These are phyloP conservation scores for Urtica urens DNA, from an alignment of 306 rosid species.

Conservation along the genomic window DNA sequence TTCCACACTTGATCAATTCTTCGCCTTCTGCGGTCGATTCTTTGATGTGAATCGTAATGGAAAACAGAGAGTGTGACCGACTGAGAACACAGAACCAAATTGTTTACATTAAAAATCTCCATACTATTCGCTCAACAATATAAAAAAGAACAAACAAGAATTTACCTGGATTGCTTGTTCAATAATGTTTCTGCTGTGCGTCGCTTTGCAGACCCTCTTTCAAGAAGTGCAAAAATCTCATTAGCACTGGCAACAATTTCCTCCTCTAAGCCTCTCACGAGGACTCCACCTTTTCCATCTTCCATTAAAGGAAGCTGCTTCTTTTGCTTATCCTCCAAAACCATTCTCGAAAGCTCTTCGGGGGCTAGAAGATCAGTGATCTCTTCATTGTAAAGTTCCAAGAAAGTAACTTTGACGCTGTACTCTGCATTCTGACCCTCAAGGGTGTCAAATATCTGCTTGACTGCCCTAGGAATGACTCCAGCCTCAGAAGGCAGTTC, in stretches of 20 bases:
- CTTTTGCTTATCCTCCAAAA: slow-evolving; percentile 73
- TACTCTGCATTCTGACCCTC: slow-evolving; percentile 88
- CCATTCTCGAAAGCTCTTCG: slow-evolving; percentile 57
- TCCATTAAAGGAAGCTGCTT: slow-evolving; percentile 93
- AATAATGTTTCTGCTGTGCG: slow-evolving; percentile 93
- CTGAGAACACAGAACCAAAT: slow-evolving; percentile 28
- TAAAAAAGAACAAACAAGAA: slow-evolving; percentile 1
- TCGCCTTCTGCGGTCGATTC: slow-evolving; percentile 99
- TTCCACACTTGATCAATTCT: slow-evolving; percentile 93
- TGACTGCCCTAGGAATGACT: slow-evolving; percentile 86
- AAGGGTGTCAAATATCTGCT: slow-evolving; percentile 88
- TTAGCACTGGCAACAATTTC: slow-evolving; percentile 85
- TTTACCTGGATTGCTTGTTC: slow-evolving; percentile 88
- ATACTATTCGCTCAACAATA: background rate
- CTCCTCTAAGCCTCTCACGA: slow-evolving; percentile 85
- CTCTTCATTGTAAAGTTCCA: slow-evolving; percentile 86
- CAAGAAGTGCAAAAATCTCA: slow-evolving; percentile 76
- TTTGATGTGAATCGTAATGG: slow-evolving; percentile 93
- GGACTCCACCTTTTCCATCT: slow-evolving; percentile 98
- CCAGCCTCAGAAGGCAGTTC: slow-evolving; percentile 85
- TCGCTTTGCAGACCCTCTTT: slow-evolving; percentile 89
- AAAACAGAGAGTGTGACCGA: slow-evolving; percentile 95
- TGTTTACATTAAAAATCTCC: slow-evolving; percentile 1
- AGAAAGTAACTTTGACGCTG: slow-evolving; percentile 85
- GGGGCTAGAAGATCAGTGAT: slow-evolving; percentile 94